phyloP scores from a whole-genome alignment of 73 alveolate genomes.

The Tetrahymena elliotti region DNA sequence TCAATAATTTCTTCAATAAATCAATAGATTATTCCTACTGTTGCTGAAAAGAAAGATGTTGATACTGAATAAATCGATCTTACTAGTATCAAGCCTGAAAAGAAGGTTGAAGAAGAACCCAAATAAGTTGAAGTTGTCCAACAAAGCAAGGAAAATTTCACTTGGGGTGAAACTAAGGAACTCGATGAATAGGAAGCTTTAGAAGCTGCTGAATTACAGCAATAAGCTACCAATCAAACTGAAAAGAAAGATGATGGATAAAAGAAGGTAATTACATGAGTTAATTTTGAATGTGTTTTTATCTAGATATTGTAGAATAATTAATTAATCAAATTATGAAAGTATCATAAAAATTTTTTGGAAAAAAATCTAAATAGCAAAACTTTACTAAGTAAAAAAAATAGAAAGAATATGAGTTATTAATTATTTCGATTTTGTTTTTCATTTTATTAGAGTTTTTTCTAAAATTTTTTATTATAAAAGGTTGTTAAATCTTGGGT shows the following conservation, averaged over 20 bases:
- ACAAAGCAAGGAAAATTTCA: neutral
- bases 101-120: neutral
- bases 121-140: neutral
- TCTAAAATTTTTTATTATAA: neutral
- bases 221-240: neutral
- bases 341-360: too few species aligned
- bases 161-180: neutral
- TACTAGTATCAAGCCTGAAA: neutral
- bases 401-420: too few species aligned
- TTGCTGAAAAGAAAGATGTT: neutral
- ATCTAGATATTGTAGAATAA: neutral
- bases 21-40: neutral
- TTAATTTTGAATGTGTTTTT: neutral
- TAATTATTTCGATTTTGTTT: too few species aligned
- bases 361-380: neutral
- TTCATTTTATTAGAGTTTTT: neutral
- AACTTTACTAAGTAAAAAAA: neutral
- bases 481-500: neutral
- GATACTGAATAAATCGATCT: neutral
- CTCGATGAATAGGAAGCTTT: neutral
- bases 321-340: too few species aligned
- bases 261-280: neutral
- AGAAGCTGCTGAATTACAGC: neutral
- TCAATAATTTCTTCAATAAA: neutral
- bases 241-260: neutral